Percentiles rank a stretch among this genome's conserved stretches.
These are phyloP conservation scores for Rutidosis leptorrhynchoides DNA, from an alignment of 129 eudicot genomes.

Conservation along the genomic window DNA sequence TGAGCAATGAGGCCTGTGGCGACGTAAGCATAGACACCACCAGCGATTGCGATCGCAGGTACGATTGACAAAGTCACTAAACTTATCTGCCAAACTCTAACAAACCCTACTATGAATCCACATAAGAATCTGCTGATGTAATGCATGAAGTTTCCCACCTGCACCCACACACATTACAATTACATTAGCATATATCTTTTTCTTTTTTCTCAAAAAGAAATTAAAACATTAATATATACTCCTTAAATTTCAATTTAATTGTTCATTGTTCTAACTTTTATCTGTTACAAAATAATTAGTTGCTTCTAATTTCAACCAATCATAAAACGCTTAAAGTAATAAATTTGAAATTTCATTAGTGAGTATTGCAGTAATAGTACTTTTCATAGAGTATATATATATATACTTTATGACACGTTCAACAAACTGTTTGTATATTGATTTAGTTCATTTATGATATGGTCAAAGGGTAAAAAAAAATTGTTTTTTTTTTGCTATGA, in stretches of 20 bases:
- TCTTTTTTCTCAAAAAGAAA: neutral
- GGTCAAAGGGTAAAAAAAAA: no score
- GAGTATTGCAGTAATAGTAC: neutral
- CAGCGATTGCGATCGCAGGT: conserved; percentile 91
- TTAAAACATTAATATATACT: neutral
- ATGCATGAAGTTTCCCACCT: conserved; percentile 97
- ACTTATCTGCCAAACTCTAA: conserved; percentile 93
- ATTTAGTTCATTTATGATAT: neutral
- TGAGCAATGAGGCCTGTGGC: conserved; percentile 82
- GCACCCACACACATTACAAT: conserved; percentile 26
- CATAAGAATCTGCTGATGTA: conserved; percentile 86
- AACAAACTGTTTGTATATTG: neutral
- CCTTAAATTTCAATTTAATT: neutral
- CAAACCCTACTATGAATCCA: conserved; percentile 85
- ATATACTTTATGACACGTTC: neutral
- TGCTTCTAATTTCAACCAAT: neutral
- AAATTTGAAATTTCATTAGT: neutral
- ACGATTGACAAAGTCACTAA: conserved; percentile 92
- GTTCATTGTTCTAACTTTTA: neutral
- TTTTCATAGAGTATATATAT: neutral
- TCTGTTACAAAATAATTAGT: neutral
- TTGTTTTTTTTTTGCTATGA: no score
- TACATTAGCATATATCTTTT: neutral
- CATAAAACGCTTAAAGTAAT: neutral
- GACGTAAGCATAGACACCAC: conserved; percentile 90